These are phyloP conservation scores for Pleurotus pulmonarius DNA, from an alignment of 768 basidiomycete species.

Conservation along the genomic window DNA sequence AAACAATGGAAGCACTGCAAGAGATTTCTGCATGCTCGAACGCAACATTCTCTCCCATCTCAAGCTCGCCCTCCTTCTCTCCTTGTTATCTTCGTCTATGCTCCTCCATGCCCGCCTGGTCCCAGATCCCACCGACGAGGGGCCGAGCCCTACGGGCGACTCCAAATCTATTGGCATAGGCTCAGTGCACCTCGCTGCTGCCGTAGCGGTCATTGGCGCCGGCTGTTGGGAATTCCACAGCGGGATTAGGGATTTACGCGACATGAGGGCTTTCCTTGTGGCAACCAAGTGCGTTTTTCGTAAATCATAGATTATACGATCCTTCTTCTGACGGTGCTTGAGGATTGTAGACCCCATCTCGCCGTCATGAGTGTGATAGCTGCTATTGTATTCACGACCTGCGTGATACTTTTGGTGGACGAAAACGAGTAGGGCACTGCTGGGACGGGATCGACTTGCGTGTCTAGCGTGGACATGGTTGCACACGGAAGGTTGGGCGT, in stretches of 20 bases:
- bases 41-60: constrained; percentile 69
- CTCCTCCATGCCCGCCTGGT: constrained; percentile 59
- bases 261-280: constrained; percentile 56
- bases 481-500: too few relatives aligned
- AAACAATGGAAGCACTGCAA: constrained; percentile 57
- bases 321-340: too few relatives aligned
- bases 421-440: constrained; percentile 10
- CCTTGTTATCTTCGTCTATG: constrained; percentile 59
- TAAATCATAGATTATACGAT: neutral
- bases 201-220: neutral
- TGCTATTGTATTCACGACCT: constrained; percentile 45
- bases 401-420: constrained; percentile 44
- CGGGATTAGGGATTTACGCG: constrained; percentile 52
- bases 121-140: constrained; percentile 28
- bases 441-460: too few relatives aligned
- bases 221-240: constrained; percentile 59
- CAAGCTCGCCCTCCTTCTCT: constrained; percentile 61
- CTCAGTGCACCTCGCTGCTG: neutral
- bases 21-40: constrained; percentile 79
- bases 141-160: constrained; percentile 14
- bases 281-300: constrained; percentile 42
- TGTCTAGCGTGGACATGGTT: too few relatives aligned
- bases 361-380: constrained; percentile 48
- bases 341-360: constrained; percentile 39
- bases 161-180: neutral